Percentiles rank a stretch among this genome's conserved stretches.
Evolutionary conservation across 164 flowering plant species (phyloP).

Genomic region (Amborella trichopoda): DNA sequence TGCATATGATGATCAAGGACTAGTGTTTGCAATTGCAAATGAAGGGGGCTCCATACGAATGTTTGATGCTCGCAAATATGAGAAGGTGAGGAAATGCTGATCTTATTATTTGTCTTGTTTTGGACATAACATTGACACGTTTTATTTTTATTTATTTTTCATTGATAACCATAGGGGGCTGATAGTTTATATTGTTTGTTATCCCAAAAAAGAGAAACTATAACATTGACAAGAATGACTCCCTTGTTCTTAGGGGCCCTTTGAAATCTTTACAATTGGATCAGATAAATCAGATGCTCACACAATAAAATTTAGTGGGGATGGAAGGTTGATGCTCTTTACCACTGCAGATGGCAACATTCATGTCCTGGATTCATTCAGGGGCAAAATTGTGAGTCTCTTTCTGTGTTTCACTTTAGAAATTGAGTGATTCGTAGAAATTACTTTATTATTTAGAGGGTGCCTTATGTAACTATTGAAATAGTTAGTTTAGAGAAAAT

Average conservation of each 20-base stretch:
- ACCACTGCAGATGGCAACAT: constrained; percentile 80
- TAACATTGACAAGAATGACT: no score
- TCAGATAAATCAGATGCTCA: constrained; percentile 91
- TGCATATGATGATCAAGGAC: constrained; percentile 92
- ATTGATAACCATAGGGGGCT: no score
- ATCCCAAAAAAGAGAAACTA: no score
- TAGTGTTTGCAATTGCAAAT: constrained; percentile 89
- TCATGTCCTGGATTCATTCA: constrained; percentile 88
- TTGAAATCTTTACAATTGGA: constrained; percentile 84
- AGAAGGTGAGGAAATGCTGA: constrained; percentile 43
- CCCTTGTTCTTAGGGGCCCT: constrained; percentile 65
- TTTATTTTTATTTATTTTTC: not conserved
- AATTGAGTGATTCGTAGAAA: no score
- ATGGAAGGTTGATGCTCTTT: constrained; percentile 86
- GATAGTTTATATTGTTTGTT: no score
- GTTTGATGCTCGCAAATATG: constrained; percentile 93
- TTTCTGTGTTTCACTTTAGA: not conserved
- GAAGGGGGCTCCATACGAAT: constrained; percentile 74
- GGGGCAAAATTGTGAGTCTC: constrained; percentile 78
- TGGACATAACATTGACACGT: not conserved
- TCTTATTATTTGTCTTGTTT: not conserved
- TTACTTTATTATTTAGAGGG: no score
- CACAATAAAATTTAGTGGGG: constrained; percentile 87
- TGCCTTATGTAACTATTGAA: no score
- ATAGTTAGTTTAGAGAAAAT: no score